Percentiles rank a stretch among this genome's conserved stretches.
Evolutionary conservation across 2,329 filamentous ascomycete species (phyloP).

Genomic region (Pseudogymnoascus sp.): DNA sequence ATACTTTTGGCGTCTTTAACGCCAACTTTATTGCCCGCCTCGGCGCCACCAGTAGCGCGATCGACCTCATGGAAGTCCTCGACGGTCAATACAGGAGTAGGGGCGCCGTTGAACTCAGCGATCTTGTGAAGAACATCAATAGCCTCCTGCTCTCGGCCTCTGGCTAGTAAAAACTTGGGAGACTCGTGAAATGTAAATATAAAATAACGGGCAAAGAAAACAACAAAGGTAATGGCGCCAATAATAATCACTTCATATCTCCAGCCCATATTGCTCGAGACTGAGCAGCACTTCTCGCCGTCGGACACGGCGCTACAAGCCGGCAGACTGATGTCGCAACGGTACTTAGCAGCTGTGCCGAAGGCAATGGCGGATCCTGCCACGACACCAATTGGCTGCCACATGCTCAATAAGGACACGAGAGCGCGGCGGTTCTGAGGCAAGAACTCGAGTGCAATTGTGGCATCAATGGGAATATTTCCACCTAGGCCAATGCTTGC

Average conservation of each 20-base stretch:
- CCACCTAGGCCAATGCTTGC: conserved; percentile 24
- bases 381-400: conserved; percentile 24
- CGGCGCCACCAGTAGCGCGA: background rate
- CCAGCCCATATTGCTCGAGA: conserved; percentile 49
- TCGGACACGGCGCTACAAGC: conserved; percentile 12
- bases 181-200: conserved; percentile 51
- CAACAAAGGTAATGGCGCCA: conserved; percentile 45
- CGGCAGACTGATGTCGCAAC: conserved; percentile 16
- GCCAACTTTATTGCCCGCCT: background rate
- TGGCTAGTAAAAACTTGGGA: conserved; percentile 50
- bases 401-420: conserved; percentile 22
- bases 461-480: conserved; percentile 27
- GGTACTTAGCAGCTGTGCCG: conserved; percentile 18
- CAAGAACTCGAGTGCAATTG: conserved; percentile 24
- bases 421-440: conserved; percentile 23
- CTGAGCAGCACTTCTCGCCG: conserved; percentile 28
- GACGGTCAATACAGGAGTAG: conserved; percentile 16
- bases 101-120: conserved; percentile 39
- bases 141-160: conserved; percentile 45
- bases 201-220: conserved; percentile 48
- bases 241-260: conserved; percentile 48
- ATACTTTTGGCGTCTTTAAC: background rate
- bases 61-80: conserved; percentile 7
- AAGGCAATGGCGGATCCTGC: conserved; percentile 22
- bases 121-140: conserved; percentile 48